A percentile compares a stretch with the other conserved stretches of the same genome.
These are phyloP conservation scores for Sarocladiaceae sp. DNA, from an alignment of 2,329 filamentous ascomycete genomes.

Conservation along the genomic window DNA sequence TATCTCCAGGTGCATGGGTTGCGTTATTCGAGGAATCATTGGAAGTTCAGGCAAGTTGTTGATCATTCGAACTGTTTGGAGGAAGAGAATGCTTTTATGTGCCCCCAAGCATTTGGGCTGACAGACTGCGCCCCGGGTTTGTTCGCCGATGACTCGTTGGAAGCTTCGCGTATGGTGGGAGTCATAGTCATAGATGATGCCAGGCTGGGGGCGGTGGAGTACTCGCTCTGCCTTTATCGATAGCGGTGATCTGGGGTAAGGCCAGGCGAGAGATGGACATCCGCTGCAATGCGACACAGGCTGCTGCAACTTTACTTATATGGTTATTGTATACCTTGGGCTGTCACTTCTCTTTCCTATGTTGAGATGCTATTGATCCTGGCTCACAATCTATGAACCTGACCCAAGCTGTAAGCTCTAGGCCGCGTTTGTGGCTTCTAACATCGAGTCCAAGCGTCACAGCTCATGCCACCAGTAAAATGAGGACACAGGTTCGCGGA, in stretches of 20 bases:
- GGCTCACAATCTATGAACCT: too few relatives aligned
- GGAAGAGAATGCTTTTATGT: not conserved
- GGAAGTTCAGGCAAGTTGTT: conserved; percentile 3
- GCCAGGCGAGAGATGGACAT: too few relatives aligned
- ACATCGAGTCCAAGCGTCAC: too few relatives aligned
- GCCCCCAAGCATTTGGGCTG: not conserved
- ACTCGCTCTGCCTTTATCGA: conserved; percentile 1
- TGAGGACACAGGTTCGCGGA: too few relatives aligned
- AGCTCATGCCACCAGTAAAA: too few relatives aligned
- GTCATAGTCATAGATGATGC: conserved; percentile 8
- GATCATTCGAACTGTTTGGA: not conserved
- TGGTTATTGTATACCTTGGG: too few relatives aligned
- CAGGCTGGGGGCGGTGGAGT: not conserved
- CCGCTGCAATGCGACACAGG: too few relatives aligned
- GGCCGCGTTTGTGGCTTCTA: too few relatives aligned
- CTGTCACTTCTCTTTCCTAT: too few relatives aligned
- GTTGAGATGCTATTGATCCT: too few relatives aligned
- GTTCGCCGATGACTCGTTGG: conserved; percentile 10
- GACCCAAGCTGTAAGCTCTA: too few relatives aligned
- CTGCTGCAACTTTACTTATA: too few relatives aligned
- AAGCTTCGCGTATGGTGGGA: not conserved
- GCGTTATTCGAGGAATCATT: conserved; percentile 23
- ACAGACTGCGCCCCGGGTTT: not conserved
- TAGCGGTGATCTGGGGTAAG: conserved; percentile 4
- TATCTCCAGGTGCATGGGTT: conserved; percentile 1